These are phyloP conservation scores for Lyophyllum decastes DNA, from an alignment of 768 basidiomycete genomes.

Conservation along the genomic window DNA sequence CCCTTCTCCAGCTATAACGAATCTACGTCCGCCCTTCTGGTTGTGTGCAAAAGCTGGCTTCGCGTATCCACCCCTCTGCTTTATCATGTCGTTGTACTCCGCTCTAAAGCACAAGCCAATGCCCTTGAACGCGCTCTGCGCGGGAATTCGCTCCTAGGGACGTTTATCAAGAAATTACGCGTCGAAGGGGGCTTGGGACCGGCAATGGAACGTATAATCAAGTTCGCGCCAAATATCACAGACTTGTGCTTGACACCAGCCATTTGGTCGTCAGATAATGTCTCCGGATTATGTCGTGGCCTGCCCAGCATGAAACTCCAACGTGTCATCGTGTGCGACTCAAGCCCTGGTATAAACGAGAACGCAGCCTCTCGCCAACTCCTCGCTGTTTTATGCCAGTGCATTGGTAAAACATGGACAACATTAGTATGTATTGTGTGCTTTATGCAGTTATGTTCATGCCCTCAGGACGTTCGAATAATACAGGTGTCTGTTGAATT, in stretches of 20 bases:
- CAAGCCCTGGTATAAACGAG: not conserved
- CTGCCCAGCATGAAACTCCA: conserved; percentile 1
- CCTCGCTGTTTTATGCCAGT: no score
- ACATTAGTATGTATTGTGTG: not conserved
- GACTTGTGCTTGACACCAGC: no score
- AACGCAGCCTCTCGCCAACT: not conserved
- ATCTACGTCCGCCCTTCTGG: conserved; percentile 5
- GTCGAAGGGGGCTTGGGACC: conserved; percentile 22
- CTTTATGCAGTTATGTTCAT: not conserved
- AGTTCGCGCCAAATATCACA: not conserved
- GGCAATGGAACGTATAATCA: conserved; percentile 10
- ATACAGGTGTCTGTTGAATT: not conserved
- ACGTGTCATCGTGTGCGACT: not conserved
- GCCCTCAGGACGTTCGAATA: not conserved
- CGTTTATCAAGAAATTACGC: conserved; percentile 25
- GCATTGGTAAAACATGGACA: not conserved
- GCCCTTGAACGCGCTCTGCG: conserved; percentile 18
- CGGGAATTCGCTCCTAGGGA: conserved; percentile 15
- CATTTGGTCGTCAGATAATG: no score
- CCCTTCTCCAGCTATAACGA: conserved; percentile 1
- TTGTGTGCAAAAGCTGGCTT: conserved; percentile 26
- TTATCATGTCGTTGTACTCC: conserved; percentile 23
- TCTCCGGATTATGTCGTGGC: no score
- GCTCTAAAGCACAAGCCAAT: conserved; percentile 21
- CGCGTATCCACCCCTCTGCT: conserved; percentile 23